A percentile compares a stretch with the other conserved stretches of the same genome.
Evolutionary conservation across 176 grass and related monocot genomes (phyloP).

Genomic region (Triticum timopheevii): DNA sequence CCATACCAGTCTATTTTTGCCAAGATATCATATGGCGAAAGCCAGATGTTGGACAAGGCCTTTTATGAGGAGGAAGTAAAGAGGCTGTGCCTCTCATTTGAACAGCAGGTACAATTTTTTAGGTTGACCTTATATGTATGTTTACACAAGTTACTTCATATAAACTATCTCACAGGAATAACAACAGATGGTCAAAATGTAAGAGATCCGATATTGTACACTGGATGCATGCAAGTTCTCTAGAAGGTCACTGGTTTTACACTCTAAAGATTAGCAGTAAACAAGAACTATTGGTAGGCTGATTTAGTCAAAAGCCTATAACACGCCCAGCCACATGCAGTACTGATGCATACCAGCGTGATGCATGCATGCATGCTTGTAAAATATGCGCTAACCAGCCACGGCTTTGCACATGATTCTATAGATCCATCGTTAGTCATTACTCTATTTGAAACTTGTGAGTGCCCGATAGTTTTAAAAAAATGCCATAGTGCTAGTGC

Average conservation of each 20-base stretch:
- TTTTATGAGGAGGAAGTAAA: constrained; percentile 96
- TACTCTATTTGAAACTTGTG: background rate
- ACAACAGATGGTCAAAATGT: background rate
- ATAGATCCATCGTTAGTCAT: background rate
- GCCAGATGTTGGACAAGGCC: constrained; percentile 97
- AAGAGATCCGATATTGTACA: background rate
- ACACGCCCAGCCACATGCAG: background rate
- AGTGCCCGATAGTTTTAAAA: background rate
- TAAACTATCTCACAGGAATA: background rate
- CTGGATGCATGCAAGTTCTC: too few species aligned
- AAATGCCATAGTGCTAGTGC: background rate
- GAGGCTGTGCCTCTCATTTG: constrained; percentile 80
- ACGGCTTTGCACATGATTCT: background rate
- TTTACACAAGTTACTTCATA: background rate
- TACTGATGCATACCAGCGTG: background rate
- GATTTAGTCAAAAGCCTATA: background rate
- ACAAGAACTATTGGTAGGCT: background rate
- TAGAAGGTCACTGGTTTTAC: background rate
- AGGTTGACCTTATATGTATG: background rate
- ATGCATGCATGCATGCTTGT: background rate
- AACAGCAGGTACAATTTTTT: constrained; percentile 72
- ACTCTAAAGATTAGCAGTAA: background rate
- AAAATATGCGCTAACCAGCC: background rate
- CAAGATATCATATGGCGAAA: constrained; percentile 87
- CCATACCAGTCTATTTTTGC: constrained; percentile 93